Evolutionary conservation across 805 yeast genomes (phyloP), one percentile per base, ranked within the genome.

Genomic region (Ogataea siamensis): DNA sequence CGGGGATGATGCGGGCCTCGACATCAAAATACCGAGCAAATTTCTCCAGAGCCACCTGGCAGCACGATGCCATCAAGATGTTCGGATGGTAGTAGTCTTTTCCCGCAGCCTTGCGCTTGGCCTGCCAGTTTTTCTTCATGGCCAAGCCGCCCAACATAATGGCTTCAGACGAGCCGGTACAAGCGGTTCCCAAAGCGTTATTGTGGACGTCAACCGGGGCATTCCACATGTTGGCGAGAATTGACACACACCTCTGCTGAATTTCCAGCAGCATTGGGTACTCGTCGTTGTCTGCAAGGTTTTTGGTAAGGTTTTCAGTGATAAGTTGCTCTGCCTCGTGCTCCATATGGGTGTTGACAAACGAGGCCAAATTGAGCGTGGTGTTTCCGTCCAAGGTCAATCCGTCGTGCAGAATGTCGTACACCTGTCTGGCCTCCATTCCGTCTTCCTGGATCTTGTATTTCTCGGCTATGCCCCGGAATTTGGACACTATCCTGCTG

Each of bases 21-120:
- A 88, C 96, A 53, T 88, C 96, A 63, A 88, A 89, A 65, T 88
- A 88, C 34, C 95, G 71, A 11, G 96, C 96, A 64, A 89, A 89
- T 67, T 88, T 88, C 65, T 88, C 96, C 53, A 89, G 69, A 0
- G 96, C 96, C 32, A 89, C 96, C 65, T 88, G 97, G 38, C 91
- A 93, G 62, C 91, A 86, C 22, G 91, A 70, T 7, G 95, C 94
- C 96, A 88, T 87, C 46, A 88, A 64, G 55, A 88, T 86, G 62
- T 88, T 88, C 40, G 96, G 97, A 39, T 74, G 74, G 17, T 63
- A 73, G 34, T 59, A 63, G 34, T 80, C 72, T 47, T 77, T 75
- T 5, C 89, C 89, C 20, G 67, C 69, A 1, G 67, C 77, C 54
- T 62, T 68, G 53, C 83, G 75, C 49, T 66, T 71, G 18, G 69